Conservation (phyloP, 192 early-diverging fungal species). For the Dissophora globulifera region DNA sequence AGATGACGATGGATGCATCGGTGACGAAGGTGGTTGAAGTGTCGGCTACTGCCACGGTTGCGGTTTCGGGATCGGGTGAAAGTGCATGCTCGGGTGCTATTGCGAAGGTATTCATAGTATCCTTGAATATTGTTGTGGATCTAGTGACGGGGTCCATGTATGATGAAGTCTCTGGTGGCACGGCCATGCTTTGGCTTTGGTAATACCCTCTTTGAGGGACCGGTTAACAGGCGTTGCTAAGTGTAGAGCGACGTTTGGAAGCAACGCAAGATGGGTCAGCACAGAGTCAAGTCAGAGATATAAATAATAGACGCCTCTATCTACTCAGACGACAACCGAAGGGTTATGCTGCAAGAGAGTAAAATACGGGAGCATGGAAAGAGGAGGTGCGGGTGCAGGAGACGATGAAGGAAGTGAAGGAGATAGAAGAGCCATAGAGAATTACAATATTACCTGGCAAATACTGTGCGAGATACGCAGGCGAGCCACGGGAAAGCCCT, state of each 20-base stretch:
- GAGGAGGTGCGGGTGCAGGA: no score
- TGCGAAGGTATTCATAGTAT: conserved; percentile 38
- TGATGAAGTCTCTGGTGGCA: background rate
- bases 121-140: conserved; percentile 17
- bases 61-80: background rate
- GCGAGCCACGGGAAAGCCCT: no score
- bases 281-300: background rate
- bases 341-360: no score
- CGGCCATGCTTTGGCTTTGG: conserved; percentile 2
- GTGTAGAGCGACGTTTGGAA: no score
- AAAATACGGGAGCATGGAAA: conserved; percentile 7
- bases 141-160: background rate
- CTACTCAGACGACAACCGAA: background rate
- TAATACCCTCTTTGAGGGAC: background rate
- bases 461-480: no score
- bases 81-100: background rate
- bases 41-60: background rate
- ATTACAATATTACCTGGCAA: no score
- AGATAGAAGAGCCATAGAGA: no score
- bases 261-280: background rate
- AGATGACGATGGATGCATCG: background rate
- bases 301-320: conserved; percentile 3
- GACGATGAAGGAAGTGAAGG: no score
- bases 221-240: no score
- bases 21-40: background rate